phyloP scores from a whole-genome alignment of 345 rosid genomes.

The Mercurialis annua region DNA sequence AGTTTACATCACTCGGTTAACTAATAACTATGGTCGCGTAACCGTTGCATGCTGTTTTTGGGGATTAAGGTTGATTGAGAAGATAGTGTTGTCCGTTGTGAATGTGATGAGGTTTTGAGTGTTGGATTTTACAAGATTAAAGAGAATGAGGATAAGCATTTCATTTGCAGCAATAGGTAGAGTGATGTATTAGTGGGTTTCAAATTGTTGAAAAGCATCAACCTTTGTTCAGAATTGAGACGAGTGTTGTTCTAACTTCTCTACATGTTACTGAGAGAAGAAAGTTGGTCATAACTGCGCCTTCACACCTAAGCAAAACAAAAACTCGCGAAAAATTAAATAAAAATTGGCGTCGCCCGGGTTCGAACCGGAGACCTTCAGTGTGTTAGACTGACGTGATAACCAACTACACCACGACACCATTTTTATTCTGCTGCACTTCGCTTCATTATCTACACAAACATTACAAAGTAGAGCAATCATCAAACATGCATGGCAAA shows the following conservation, averaged over 20 bases:
- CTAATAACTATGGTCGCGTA: conserved; percentile 96
- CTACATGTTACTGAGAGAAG: not conserved
- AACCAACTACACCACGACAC: conserved; percentile 99
- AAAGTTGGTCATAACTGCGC: no score
- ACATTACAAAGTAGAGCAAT: no score
- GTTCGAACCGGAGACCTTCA: conserved; percentile 91
- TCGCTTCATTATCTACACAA: no score
- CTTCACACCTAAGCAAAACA: not conserved
- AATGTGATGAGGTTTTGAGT: conserved; percentile 14
- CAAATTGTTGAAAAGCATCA: no score
- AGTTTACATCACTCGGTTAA: no score
- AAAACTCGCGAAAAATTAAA: not conserved
- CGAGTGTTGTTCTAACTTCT: no score
- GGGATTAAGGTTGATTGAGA: conserved; percentile 88
- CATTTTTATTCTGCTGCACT: no score
- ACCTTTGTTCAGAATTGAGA: no score
- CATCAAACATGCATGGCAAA: conserved; percentile 25
- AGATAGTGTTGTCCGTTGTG: conserved; percentile 29
- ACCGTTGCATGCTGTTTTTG: conserved; percentile 62
- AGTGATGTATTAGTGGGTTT: no score
- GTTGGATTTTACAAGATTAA: conserved; percentile 18
- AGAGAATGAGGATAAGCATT: conserved; percentile 28
- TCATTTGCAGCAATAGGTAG: not conserved
- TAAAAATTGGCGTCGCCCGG: conserved; percentile 70
- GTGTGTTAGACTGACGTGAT: conserved; percentile 98